Conservation (phyloP, 257 asterid species). For the Gentiana macrophylla region DNA sequence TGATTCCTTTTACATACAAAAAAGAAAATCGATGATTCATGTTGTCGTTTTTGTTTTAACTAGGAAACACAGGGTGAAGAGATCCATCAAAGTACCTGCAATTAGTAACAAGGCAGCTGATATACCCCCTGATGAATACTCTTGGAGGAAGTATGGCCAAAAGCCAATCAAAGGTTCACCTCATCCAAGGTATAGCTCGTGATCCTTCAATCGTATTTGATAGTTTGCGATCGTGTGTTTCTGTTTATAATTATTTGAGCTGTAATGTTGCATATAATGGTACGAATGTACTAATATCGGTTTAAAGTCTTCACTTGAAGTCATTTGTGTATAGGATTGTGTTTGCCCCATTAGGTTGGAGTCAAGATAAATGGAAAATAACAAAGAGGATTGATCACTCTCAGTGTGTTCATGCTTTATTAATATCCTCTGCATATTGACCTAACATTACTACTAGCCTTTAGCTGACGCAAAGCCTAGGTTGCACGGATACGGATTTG, state of each 20-base stretch:
- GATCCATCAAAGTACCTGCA: slow-evolving; percentile 33
- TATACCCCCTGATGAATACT: slow-evolving; percentile 33
- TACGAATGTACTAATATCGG: neutral
- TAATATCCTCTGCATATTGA: too few relatives aligned
- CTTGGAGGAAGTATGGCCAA: slow-evolving; percentile 39
- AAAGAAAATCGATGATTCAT: neutral
- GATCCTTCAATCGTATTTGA: neutral
- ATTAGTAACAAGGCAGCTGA: slow-evolving; percentile 31
- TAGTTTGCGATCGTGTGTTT: neutral
- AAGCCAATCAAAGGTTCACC: slow-evolving; percentile 37
- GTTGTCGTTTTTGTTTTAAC: neutral
- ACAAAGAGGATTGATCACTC: neutral
- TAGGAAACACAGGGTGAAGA: slow-evolving; percentile 26
- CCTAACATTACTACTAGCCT: too few relatives aligned
- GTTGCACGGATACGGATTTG: too few relatives aligned
- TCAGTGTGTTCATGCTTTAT: too few relatives aligned
- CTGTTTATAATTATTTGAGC: neutral
- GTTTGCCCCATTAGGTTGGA: neutral
- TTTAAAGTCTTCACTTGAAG: neutral
- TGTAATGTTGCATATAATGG: neutral
- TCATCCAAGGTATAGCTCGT: slow-evolving; percentile 20
- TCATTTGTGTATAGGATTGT: neutral
- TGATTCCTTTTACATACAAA: too few relatives aligned
- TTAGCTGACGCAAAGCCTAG: too few relatives aligned
- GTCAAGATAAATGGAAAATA: neutral